Evolutionary conservation across 257 asterid genomes (phyloP), one percentile per base, ranked within the genome.

Genomic region (Gardenia jasminoides): DNA sequence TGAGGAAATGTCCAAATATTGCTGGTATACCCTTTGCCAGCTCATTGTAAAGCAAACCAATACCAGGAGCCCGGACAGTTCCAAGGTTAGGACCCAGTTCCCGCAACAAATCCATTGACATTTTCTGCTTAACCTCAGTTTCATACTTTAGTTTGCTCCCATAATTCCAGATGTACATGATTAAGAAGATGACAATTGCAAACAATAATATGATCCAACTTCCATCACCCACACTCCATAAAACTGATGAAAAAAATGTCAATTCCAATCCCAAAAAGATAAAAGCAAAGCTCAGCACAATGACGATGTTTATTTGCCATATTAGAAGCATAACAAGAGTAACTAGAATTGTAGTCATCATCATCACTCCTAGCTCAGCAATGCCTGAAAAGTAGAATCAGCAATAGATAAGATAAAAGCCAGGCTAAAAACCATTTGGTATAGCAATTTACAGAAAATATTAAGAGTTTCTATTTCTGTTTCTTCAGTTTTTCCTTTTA

Each of bases 321-420:
- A 96, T 92, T 66, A 96, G 97, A 82, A 96, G 97, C 99, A 96
- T 96, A 81, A 96, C 97, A 44, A 96, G 90, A 56, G 96, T 91
- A 79, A 96, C 96, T 81, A 91, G 89, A 82, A 87, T 67, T 65
- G 99, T 92, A 54, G 97, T 89, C 94, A 92, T 90, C 97, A 94
- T 91, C 99, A 94, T 96, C 80, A 96, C 99, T 64, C 98, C 97
- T 50, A 94, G 86, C 85, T 92, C 99, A n/a, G 98, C 98, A 84
- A 92, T 89, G 79, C 89, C 98, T 93, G 96, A 79, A 83, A 81
- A 84, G 83, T 44, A 68, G 72, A 61, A 74, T 59, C 68, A 83
- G 72, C 33, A 79, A 89, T 71, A 91, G 86, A 84, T 54, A 76
- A 86, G n/a, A 28, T 47, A 76, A 76, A 54, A 75, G 47, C 76